phyloP scores from a whole-genome alignment of 352 stramenopile genomes.

The Globisporangium carolinianum region DNA sequence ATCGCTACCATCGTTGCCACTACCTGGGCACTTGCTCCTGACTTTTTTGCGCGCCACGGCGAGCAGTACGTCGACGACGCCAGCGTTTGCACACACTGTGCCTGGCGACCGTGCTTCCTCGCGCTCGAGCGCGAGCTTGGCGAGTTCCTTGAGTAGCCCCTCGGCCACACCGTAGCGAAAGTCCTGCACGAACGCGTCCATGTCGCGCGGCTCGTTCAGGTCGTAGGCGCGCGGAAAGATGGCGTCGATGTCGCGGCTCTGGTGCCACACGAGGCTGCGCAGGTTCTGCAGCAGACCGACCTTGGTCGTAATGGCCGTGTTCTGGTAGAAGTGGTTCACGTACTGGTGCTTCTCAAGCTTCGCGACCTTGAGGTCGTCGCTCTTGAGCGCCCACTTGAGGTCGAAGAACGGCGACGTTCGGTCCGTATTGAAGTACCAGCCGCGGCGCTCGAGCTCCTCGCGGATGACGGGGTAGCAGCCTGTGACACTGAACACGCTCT shows the following conservation, averaged over 20 bases:
- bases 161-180: slow-evolving; percentile 84
- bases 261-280: slow-evolving; percentile 70
- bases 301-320: slow-evolving; percentile 90
- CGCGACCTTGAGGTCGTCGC: slow-evolving; percentile 68
- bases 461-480: slow-evolving; percentile 91
- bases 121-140: slow-evolving; percentile 18
- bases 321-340: slow-evolving; percentile 90
- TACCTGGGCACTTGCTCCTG: slow-evolving; percentile 28
- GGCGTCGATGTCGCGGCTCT: slow-evolving; percentile 65
- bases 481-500: slow-evolving; percentile 89
- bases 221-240: slow-evolving; percentile 90
- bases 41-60: slow-evolving; percentile 53
- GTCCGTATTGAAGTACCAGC: slow-evolving; percentile 87
- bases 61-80: slow-evolving; percentile 49
- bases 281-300: slow-evolving; percentile 85
- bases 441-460: slow-evolving; percentile 80
- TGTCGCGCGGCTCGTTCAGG: slow-evolving; percentile 74
- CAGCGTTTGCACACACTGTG: slow-evolving; percentile 34
- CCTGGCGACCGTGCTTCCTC: not conserved
- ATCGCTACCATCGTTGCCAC: slow-evolving; percentile 14
- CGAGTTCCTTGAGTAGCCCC: slow-evolving; percentile 74
- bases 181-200: slow-evolving; percentile 88
- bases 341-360: slow-evolving; percentile 84
- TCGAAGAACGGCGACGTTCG: slow-evolving; percentile 84
- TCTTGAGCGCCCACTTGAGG: slow-evolving; percentile 90